These are phyloP conservation scores for Apiotrichum siamense DNA, from an alignment of 1,284 basidiomycete species.

Conservation along the genomic window DNA sequence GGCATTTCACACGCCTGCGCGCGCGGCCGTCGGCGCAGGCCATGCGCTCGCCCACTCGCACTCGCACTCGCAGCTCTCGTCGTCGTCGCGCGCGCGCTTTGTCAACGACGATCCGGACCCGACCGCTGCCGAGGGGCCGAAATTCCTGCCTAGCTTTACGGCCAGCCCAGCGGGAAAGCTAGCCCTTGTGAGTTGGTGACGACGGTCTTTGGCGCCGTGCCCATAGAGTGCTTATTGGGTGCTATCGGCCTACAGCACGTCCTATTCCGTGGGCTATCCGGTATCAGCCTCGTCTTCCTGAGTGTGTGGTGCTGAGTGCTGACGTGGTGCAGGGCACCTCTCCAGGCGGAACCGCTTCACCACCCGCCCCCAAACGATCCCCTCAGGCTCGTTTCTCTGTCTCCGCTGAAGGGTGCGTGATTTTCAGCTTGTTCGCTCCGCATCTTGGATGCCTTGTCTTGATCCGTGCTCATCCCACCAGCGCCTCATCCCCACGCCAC, in stretches of 20 bases:
- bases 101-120: conserved; percentile 34
- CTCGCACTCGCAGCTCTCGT: not conserved
- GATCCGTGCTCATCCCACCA: not conserved
- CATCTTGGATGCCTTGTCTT: not conserved
- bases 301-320: not conserved
- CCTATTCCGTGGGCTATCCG: too few relatives aligned
- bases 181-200: conserved; percentile 24
- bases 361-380: conserved; percentile 22
- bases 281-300: too few relatives aligned
- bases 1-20: conserved; percentile 9
- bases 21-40: not conserved
- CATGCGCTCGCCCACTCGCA: not conserved
- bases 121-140: conserved; percentile 27
- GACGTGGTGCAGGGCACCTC: conserved; percentile 15
- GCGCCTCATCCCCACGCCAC: conserved; percentile 15
- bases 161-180: conserved; percentile 33
- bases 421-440: not conserved
- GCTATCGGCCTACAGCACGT: too few relatives aligned
- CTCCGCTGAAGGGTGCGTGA: conserved; percentile 21
- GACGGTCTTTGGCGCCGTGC: too few relatives aligned
- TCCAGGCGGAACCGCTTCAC: conserved; percentile 10
- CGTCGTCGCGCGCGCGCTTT: conserved; percentile 16
- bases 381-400: conserved; percentile 25
- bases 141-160: conserved; percentile 39
- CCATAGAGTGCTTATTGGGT: too few relatives aligned